Conservation (phyloP, 805 yeast species). For the Sugiyamaella smithiae region DNA sequence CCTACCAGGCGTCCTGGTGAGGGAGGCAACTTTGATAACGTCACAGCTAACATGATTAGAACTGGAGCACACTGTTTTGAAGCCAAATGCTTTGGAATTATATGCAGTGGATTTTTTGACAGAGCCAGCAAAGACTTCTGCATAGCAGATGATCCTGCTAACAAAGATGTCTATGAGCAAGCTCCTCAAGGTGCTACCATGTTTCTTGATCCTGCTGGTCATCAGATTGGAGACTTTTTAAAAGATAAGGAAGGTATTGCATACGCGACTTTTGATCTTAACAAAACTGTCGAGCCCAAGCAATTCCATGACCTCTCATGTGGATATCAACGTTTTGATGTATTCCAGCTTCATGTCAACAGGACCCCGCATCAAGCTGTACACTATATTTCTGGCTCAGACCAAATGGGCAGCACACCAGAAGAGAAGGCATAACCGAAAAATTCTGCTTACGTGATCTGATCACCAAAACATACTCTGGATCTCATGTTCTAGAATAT, state of each 20-base stretch:
- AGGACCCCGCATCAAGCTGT: not conserved
- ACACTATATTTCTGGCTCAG: not conserved
- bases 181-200: conserved; percentile 27
- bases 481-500: too few relatives aligned
- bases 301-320: conserved; percentile 31
- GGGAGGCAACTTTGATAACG: conserved; percentile 14
- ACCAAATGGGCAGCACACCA: too few relatives aligned
- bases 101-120: conserved; percentile 28
- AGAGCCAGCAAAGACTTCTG: conserved; percentile 23
- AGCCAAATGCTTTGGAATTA: conserved; percentile 29
- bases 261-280: conserved; percentile 29
- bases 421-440: too few relatives aligned
- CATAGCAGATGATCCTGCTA: conserved; percentile 29
- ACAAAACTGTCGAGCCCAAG: conserved; percentile 28
- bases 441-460: too few relatives aligned
- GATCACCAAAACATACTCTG: too few relatives aligned
- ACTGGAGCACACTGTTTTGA: conserved; percentile 30
- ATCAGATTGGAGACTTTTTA: conserved; percentile 28
- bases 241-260: conserved; percentile 29
- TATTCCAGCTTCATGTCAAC: conserved; percentile 21
- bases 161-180: conserved; percentile 20
- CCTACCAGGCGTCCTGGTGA: conserved; percentile 20
- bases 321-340: conserved; percentile 30
- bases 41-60: conserved; percentile 27
- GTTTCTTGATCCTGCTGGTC: conserved; percentile 27